These are phyloP conservation scores for Colletotrichum echinochloae DNA, from an alignment of 2,329 filamentous ascomycete genomes.

Conservation along the genomic window DNA sequence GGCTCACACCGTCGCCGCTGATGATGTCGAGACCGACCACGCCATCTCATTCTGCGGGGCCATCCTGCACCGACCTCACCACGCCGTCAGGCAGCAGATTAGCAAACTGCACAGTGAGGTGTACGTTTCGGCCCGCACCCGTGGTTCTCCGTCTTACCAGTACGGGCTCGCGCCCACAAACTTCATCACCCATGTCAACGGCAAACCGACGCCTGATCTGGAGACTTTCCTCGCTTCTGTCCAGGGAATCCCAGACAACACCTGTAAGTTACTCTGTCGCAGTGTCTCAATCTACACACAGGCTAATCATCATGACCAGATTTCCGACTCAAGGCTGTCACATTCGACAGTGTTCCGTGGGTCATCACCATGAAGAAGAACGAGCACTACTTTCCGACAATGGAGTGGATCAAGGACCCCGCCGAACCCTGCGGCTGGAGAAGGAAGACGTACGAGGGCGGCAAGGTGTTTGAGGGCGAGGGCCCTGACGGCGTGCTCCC, in stretches of 20 bases:
- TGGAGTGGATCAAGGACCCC: slow-evolving; percentile 76
- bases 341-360: slow-evolving; percentile 98
- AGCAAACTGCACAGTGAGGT: slow-evolving; percentile 96
- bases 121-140: slow-evolving; percentile 89
- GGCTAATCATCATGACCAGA: slow-evolving; percentile 61
- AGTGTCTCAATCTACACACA: background rate
- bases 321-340: slow-evolving; percentile 96
- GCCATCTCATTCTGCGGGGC: slow-evolving; percentile 96
- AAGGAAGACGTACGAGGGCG: slow-evolving; percentile 71
- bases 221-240: slow-evolving; percentile 84
- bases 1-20: slow-evolving; percentile 86
- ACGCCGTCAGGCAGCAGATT: slow-evolving; percentile 97
- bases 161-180: slow-evolving; percentile 96
- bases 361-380: slow-evolving; percentile 99
- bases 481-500: slow-evolving; percentile 60
- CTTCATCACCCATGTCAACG: slow-evolving; percentile 97
- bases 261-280: slow-evolving; percentile 67
- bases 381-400: slow-evolving; percentile 89
- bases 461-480: slow-evolving; percentile 65
- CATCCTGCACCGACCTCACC: slow-evolving; percentile 91
- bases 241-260: slow-evolving; percentile 92
- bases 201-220: slow-evolving; percentile 84
- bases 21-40: slow-evolving; percentile 91
- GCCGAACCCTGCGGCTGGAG: slow-evolving; percentile 71
- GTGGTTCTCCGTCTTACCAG: slow-evolving; percentile 86